Evolutionary conservation across 495 filamentous ascomycete species (phyloP), one percentile per base, ranked within the genome.

Genomic region (Aspergillus hancockii): DNA sequence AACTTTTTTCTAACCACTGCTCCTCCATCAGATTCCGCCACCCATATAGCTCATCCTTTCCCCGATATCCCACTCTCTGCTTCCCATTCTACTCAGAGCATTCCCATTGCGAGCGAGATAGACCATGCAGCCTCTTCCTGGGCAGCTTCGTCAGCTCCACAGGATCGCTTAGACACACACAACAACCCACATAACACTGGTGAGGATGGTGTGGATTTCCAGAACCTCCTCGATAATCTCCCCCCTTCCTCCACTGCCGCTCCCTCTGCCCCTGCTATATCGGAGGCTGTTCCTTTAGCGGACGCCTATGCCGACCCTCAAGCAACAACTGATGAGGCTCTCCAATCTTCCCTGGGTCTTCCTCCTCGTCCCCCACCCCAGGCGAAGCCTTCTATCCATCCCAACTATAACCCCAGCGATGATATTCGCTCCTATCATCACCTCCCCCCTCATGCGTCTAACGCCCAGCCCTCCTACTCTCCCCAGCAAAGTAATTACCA

Each of bases 361-460:
- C 80, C 74, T 67, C 72, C 75, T 60, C 80, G 76, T 56, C 79
- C 81, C 59, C 79, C 79, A 52, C 71, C 75, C 64, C 82, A 77
- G 74, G 76, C 78, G 58, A 80, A 82, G 69, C 84, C 83, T 45
- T 73, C 82, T 58, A 77, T 80, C 49, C 81, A 86, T 70, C 76
- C 80, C 52, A 81, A 81, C 61, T 85, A 85, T 66, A 68, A 76
- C 40, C 76, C 82, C 47, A 79, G 71, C 56, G 76, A 83, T 72
- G 82, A 84, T 64, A 79, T 84, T 53, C 75, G 78, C 58, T 74
- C 82, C 21, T 86, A 87, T 70, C 83, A 86, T 63, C 83, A 83
- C 52, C 63, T 73, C 25, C 64, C 72, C 55, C 51, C 75, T 55
- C 71, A 64, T 60, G 58, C 64, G 51, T 70, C 74, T 49, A 75